A percentile compares a stretch with the other conserved stretches of the same genome.
Evolutionary conservation across 768 basidiomycete genomes (phyloP).

Genomic region (Tulasnella sp.): DNA sequence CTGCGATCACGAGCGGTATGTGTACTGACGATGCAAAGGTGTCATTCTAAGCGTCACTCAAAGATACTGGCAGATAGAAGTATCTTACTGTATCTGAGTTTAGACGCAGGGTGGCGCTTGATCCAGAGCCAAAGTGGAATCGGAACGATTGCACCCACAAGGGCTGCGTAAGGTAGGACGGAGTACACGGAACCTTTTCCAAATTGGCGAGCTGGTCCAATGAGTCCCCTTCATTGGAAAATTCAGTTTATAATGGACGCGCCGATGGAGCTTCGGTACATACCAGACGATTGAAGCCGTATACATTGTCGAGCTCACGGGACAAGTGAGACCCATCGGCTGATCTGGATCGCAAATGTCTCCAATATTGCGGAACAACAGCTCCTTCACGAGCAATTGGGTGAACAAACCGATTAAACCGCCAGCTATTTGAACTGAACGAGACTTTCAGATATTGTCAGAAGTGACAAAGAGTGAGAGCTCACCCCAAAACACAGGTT

Average conservation of each 20-base stretch:
- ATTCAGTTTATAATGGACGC: neutral
- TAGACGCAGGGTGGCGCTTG: conserved; percentile 24
- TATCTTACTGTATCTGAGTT: conserved; percentile 28
- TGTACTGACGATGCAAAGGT: too few relatives aligned
- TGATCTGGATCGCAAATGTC: too few relatives aligned
- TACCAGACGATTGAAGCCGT: conserved; percentile 34
- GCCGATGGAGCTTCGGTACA: conserved; percentile 4
- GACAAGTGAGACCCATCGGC: too few relatives aligned
- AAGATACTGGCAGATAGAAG: too few relatives aligned
- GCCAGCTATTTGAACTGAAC: conserved; percentile 30
- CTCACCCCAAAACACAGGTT: conserved; percentile 28
- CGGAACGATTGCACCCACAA: conserved; percentile 32
- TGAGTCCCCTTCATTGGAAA: conserved; percentile 28
- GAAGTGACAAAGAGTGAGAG: neutral
- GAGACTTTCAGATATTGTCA: conserved; percentile 9
- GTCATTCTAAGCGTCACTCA: too few relatives aligned
- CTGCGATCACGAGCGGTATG: conserved; percentile 34
- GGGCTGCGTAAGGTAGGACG: conserved; percentile 28
- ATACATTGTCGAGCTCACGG: neutral
- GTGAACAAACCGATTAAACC: conserved; percentile 31
- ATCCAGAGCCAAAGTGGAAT: conserved; percentile 31
- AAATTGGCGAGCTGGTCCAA: conserved; percentile 35
- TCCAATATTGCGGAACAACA: too few relatives aligned
- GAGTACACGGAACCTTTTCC: conserved; percentile 28
- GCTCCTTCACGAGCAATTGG: too few relatives aligned